Conservation (phyloP, 208 protist species). For the Histomonas meleagridis region DNA sequence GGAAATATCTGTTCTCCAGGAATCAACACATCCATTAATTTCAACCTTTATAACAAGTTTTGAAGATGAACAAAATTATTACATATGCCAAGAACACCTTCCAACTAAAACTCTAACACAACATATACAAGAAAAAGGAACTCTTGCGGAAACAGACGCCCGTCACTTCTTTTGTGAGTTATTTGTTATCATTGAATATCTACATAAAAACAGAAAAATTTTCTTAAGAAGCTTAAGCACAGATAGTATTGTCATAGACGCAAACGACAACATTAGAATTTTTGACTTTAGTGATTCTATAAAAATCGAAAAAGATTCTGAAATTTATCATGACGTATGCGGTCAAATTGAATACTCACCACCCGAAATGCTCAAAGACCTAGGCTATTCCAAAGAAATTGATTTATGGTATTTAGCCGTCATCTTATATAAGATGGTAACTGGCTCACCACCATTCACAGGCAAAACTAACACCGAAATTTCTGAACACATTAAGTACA, state of each 20-base stretch:
- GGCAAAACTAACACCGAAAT: background rate
- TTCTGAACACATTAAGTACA: background rate
- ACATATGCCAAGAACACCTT: no score
- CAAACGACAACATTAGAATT: background rate
- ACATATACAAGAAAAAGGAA: no score
- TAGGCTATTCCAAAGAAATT: background rate
- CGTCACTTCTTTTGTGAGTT: background rate
- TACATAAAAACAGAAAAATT: background rate
- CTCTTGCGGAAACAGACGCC: background rate
- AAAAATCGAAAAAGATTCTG: background rate
- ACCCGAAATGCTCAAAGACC: background rate
- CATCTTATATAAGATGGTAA: background rate
- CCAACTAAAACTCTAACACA: no score
- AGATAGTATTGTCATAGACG: background rate
- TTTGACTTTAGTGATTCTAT: background rate
- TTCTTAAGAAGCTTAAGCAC: background rate
- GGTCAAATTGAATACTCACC: background rate
- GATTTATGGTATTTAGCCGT: background rate
- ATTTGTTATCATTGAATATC: background rate
- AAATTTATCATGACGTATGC: background rate
- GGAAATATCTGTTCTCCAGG: no score
- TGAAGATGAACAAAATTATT: no score
- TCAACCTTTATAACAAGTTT: no score
- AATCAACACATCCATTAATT: no score
- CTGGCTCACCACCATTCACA: background rate